Conservation (phyloP, 2,329 filamentous ascomycete species). For the Ceratocystis variospora region DNA sequence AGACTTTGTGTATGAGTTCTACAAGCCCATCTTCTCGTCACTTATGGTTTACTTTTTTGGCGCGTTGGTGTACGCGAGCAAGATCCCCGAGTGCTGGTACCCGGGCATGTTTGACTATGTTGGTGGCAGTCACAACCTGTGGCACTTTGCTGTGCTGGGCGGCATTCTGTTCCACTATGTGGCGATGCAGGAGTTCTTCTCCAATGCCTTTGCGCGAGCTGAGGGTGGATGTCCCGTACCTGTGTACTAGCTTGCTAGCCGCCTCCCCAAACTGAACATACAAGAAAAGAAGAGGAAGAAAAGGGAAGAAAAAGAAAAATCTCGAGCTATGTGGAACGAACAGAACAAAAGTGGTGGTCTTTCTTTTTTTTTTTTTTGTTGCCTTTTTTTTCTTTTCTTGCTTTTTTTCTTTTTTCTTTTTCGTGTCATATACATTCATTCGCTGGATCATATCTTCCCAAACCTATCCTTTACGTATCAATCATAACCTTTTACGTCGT, state of each 20-base stretch:
- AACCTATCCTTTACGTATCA: neutral
- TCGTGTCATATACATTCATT: constrained; percentile 6
- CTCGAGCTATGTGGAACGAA: neutral
- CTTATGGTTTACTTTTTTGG: constrained; percentile 74
- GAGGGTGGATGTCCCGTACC: constrained; percentile 43
- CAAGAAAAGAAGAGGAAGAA: neutral
- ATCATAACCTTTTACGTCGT: neutral
- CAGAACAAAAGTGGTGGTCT: constrained; percentile 1
- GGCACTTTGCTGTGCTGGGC: constrained; percentile 87
- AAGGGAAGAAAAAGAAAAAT: constrained; percentile 5
- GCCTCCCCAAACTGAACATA: neutral
- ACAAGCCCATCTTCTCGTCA: constrained; percentile 73
- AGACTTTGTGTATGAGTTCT: constrained; percentile 78
- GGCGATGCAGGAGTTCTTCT: constrained; percentile 92
- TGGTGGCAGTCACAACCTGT: constrained; percentile 91
- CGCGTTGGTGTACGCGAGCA: constrained; percentile 77
- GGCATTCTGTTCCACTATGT: constrained; percentile 96
- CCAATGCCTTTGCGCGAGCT: constrained; percentile 57
- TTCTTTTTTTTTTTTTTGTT: neutral
- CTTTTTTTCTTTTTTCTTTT: neutral
- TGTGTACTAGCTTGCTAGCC: constrained; percentile 29
- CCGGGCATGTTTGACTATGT: constrained; percentile 92
- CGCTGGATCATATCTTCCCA: neutral
- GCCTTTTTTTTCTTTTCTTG: neutral
- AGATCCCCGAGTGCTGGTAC: constrained; percentile 83